These are phyloP conservation scores for Colletotrichum brevisporum DNA, from an alignment of 2,329 filamentous ascomycete genomes.

Conservation along the genomic window DNA sequence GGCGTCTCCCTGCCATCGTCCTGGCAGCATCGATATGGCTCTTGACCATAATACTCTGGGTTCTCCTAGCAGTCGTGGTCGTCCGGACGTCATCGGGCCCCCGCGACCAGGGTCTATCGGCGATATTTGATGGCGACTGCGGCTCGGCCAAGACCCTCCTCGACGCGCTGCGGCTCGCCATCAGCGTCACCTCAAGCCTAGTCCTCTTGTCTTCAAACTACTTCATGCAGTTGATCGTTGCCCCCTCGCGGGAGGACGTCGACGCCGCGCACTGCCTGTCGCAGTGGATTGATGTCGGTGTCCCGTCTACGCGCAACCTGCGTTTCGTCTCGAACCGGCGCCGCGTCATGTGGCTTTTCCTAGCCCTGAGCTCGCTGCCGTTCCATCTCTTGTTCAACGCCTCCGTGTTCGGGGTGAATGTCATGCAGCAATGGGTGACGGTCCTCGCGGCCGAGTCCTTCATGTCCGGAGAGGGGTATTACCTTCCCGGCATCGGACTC, in stretches of 20 bases:
- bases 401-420: conserved; percentile 26
- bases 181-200: conserved; percentile 54
- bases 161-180: conserved; percentile 48
- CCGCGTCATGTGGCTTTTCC: conserved; percentile 40
- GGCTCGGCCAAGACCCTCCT: background rate
- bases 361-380: conserved; percentile 45
- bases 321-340: conserved; percentile 41
- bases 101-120: background rate
- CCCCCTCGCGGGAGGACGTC: conserved; percentile 37
- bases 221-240: conserved; percentile 42
- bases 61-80: background rate
- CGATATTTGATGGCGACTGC: conserved; percentile 5
- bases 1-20: background rate
- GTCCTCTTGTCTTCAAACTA: conserved; percentile 40
- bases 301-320: conserved; percentile 57
- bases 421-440: conserved; percentile 24
- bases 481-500: conserved; percentile 17
- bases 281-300: conserved; percentile 60
- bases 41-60: background rate
- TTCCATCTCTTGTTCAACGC: conserved; percentile 47
- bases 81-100: background rate
- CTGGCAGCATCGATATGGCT: background rate
- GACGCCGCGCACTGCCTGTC: conserved; percentile 60
- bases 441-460: conserved; percentile 22
- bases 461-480: conserved; percentile 38